These are phyloP conservation scores for Phalaenopsis equestris DNA, from an alignment of 106 monocot species.

Conservation along the genomic window DNA sequence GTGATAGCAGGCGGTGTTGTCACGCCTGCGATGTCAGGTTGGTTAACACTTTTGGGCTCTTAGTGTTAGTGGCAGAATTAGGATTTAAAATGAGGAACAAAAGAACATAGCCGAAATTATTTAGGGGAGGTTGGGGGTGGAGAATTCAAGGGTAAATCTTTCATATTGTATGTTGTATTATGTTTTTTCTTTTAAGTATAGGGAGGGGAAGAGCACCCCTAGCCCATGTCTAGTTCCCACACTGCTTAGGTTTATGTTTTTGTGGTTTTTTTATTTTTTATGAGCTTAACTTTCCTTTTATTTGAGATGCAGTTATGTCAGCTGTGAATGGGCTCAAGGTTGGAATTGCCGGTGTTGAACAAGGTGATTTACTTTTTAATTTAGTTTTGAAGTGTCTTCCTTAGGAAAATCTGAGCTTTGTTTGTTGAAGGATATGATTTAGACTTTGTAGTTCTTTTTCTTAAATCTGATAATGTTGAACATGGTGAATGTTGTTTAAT, in stretches of 20 bases:
- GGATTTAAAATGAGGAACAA: no score
- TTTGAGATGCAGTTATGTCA: constrained; percentile 54
- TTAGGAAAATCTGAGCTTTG: background rate
- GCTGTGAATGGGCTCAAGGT: constrained; percentile 65
- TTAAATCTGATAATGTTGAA: background rate
- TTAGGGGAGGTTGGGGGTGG: no score
- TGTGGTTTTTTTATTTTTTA: constrained; percentile 2
- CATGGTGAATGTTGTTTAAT: background rate
- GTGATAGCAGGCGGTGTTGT: constrained; percentile 89
- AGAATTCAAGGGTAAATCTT: no score
- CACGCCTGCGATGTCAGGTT: constrained; percentile 97
- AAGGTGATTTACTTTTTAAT: constrained; percentile 28
- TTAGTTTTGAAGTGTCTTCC: background rate
- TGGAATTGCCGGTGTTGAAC: constrained; percentile 43
- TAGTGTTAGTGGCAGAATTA: no score
- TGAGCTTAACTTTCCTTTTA: background rate
- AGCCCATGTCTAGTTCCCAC: no score
- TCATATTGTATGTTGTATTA: no score
- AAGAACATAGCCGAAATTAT: no score
- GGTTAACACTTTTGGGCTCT: constrained; percentile 3
- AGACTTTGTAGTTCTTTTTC: background rate
- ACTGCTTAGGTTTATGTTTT: background rate
- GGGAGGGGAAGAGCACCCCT: no score
- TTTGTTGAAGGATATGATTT: constrained; percentile 1
- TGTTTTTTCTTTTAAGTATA: no score